Percentiles rank a stretch among this genome's conserved stretches.
These are phyloP conservation scores for Oryza australiensis DNA, from an alignment of 176 grass and related monocot species.

Conservation along the genomic window DNA sequence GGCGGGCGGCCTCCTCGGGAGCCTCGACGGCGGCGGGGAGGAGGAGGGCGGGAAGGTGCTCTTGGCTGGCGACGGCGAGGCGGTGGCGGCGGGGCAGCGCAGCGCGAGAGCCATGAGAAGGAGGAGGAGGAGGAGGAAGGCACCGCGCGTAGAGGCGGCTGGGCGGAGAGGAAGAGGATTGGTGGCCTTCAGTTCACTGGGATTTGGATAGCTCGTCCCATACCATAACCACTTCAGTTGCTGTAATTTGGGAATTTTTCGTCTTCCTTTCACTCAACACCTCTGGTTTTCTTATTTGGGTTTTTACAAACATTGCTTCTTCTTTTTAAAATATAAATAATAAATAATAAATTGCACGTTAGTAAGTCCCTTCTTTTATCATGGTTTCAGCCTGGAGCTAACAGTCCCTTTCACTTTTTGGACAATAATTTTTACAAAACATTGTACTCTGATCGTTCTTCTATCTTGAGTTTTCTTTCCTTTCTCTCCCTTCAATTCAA, in stretches of 20 bases:
- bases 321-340: no score
- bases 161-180: background rate
- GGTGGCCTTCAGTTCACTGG: background rate
- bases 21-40: background rate
- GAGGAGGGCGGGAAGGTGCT: slow-evolving; percentile 18
- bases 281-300: background rate
- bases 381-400: no score
- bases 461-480: no score
- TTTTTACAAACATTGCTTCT: background rate
- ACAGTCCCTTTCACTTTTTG: no score
- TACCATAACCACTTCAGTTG: background rate
- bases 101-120: slow-evolving; percentile 38
- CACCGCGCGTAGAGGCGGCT: background rate
- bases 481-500: no score
- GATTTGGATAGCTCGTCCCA: background rate
- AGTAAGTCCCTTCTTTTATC: no score
- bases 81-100: slow-evolving; percentile 28
- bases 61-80: background rate
- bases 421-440: no score
- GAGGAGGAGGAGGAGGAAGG: no score
- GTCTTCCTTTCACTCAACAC: background rate
- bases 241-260: background rate
- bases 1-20: slow-evolving; percentile 2
- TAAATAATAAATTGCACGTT: no score
- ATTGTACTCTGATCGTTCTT: no score